Evolutionary conservation across 2,329 filamentous ascomycete genomes (phyloP).

Genomic region (Fusarium globosum): DNA sequence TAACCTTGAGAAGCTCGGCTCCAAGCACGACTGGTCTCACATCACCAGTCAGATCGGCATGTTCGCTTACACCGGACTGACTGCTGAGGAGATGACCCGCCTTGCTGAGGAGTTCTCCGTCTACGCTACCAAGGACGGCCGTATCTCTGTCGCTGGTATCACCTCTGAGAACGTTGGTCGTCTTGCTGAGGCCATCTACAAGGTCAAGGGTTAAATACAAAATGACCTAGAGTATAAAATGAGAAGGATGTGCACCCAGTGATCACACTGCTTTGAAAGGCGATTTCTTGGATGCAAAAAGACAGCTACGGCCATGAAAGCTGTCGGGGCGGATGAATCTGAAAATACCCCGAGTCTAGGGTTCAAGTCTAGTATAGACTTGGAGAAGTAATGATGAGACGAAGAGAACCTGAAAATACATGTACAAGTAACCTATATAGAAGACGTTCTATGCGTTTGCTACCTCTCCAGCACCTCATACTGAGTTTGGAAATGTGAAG

Average conservation of each 20-base stretch:
- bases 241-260: background rate
- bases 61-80: constrained; percentile 98
- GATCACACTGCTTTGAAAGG: background rate
- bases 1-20: constrained; percentile 94
- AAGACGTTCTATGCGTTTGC: constrained; percentile 14
- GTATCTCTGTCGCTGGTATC: constrained; percentile 88
- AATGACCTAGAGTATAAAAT: background rate
- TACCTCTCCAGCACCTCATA: background rate
- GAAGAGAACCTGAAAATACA: constrained; percentile 30
- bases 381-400: constrained; percentile 34
- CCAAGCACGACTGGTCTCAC: constrained; percentile 98
- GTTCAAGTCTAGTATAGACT: constrained; percentile 21
- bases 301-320: constrained; percentile 30
- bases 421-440: constrained; percentile 42
- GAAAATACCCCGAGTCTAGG: constrained; percentile 44
- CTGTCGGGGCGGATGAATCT: constrained; percentile 32
- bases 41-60: constrained; percentile 99
- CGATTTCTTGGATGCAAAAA: constrained; percentile 22
- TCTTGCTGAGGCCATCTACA: constrained; percentile 85
- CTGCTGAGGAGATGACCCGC: constrained; percentile 87
- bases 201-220: constrained; percentile 74
- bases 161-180: constrained; percentile 82
- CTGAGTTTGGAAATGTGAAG: constrained; percentile 2
- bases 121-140: constrained; percentile 93
- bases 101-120: constrained; percentile 96